These are phyloP conservation scores for Cladobotryum mycophilum DNA, from an alignment of 2,329 filamentous ascomycete genomes.

Conservation along the genomic window DNA sequence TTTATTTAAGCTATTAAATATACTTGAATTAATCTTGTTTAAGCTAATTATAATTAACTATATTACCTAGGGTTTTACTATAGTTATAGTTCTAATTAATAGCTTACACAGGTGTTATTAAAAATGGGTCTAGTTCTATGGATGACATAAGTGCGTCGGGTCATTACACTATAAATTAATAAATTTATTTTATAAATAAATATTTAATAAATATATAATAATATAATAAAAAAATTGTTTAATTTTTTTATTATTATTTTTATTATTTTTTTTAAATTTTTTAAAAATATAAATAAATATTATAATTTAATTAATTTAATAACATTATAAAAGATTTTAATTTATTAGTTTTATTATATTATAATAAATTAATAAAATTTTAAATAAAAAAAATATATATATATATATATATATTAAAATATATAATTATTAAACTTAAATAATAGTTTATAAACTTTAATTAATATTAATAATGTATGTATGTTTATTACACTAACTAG, in stretches of 20 bases:
- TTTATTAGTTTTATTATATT: not conserved
- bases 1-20: too few relatives aligned
- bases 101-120: too few relatives aligned
- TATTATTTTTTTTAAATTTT: not conserved
- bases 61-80: too few relatives aligned
- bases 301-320: not conserved
- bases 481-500: not conserved
- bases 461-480: not conserved
- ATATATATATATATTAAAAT: not conserved
- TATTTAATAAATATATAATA: slow-evolving; percentile 1
- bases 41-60: too few relatives aligned
- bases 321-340: not conserved
- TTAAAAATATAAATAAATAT: not conserved
- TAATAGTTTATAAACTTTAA: not conserved
- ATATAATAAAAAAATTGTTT: not conserved
- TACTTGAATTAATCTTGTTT: too few relatives aligned
- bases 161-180: too few relatives aligned
- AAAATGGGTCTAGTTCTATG: too few relatives aligned
- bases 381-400: not conserved
- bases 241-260: not conserved
- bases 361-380: too few relatives aligned
- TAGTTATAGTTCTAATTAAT: too few relatives aligned
- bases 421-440: not conserved
- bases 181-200: not conserved
- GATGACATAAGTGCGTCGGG: too few relatives aligned